Conservation (phyloP, 257 asterid species). For the Scutellaria galericulata region DNA sequence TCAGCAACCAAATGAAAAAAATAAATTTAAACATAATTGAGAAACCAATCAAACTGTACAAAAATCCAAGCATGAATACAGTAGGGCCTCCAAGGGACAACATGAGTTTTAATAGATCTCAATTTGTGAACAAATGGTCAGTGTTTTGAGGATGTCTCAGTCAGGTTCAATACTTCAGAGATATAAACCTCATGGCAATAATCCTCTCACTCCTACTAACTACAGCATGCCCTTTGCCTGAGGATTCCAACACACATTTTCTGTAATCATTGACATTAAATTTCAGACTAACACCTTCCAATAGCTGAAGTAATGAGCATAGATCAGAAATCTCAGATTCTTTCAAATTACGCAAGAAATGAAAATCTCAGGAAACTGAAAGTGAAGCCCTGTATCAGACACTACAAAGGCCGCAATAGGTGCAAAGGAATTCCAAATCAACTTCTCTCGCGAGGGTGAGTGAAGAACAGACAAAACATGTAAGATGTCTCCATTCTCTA, state of each 20-base stretch:
- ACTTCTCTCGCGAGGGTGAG: not conserved
- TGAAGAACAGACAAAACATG: not conserved
- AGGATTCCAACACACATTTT: too few species aligned
- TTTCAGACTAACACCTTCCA: too few species aligned
- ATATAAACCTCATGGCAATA: constrained; percentile 14
- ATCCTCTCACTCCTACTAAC: constrained; percentile 12
- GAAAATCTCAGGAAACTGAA: too few species aligned
- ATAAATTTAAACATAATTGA: not conserved
- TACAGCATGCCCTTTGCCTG: not conserved
- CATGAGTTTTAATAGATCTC: not conserved
- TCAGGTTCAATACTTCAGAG: constrained; percentile 8
- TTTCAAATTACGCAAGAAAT: too few species aligned
- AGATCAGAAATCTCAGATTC: too few species aligned
- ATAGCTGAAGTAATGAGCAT: too few species aligned
- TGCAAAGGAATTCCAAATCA: not conserved
- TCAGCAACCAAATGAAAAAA: constrained; percentile 12
- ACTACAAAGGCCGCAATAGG: not conserved
- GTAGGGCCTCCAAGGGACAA: constrained; percentile 30
- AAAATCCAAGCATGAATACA: constrained; percentile 16
- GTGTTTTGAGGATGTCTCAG: not conserved
- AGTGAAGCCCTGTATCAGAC: too few species aligned
- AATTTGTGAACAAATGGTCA: constrained; percentile 10
- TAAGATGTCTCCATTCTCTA: not conserved
- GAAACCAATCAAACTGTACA: not conserved
- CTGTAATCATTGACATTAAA: too few species aligned